Conservation (phyloP, 441 rosid species). For the Omphalea diandra region DNA sequence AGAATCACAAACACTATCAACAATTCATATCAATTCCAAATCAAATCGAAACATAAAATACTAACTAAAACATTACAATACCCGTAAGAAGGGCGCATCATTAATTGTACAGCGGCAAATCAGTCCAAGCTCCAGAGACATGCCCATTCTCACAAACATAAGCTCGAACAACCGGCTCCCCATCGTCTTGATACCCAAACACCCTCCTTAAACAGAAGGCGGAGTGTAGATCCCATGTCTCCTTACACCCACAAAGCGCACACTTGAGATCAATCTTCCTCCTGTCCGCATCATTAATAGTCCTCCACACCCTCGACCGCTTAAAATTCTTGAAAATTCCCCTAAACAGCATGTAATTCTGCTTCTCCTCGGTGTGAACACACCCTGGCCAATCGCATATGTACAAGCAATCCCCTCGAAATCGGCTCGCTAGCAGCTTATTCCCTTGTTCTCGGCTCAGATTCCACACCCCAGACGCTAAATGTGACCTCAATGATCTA, state of each 20-base stretch:
- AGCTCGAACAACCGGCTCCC: constrained; percentile 98
- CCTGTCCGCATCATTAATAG: constrained; percentile 66
- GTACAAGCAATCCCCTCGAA: constrained; percentile 80
- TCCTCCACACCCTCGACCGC: constrained; percentile 82
- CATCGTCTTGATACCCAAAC: constrained; percentile 86
- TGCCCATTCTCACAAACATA: constrained; percentile 98
- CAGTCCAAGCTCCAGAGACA: constrained; percentile 97
- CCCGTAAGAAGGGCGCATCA: not conserved
- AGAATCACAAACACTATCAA: not conserved
- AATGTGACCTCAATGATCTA: constrained; percentile 56
- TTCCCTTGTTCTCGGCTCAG: constrained; percentile 85
- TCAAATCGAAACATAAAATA: not conserved
- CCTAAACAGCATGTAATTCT: constrained; percentile 85
- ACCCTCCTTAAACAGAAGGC: constrained; percentile 85
- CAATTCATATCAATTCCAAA: not conserved
- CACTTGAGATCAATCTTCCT: constrained; percentile 66
- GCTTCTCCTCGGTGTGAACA: constrained; percentile 71
- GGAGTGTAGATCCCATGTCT: constrained; percentile 92
- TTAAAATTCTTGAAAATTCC: constrained; percentile 89
- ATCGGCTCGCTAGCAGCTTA: constrained; percentile 84
- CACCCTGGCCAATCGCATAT: constrained; percentile 96
- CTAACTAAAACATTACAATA: not conserved
- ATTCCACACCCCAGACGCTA: constrained; percentile 77
- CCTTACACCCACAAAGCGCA: constrained; percentile 69
- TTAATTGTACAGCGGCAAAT: constrained; percentile 71